Base-by-base conservation (phyloP, 23 red algal species). In the Chondrus crispus region DNA sequence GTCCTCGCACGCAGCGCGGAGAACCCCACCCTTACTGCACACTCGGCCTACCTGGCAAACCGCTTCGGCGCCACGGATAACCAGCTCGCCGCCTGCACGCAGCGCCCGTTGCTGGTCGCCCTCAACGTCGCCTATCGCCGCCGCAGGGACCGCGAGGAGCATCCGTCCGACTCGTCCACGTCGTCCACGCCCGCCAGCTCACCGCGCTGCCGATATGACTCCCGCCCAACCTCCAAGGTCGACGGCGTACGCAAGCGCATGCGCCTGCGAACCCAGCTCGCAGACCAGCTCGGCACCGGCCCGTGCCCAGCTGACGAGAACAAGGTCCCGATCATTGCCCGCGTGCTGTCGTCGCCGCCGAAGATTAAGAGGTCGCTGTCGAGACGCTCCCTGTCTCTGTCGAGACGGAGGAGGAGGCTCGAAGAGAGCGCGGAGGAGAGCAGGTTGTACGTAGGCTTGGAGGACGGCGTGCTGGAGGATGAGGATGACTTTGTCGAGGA, bases 21-120 rank as follows among this genome's bases (percentile, higher is more conserved):
- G 79, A 93, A 93, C 55, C 44, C 90, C 3, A 70, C 79, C 14
- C 80, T 93, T 63, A 80, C 90, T 47, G 90, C 90, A 20, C 90
- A 93, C 40, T 50, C 80, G 39, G 90, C 90, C 2, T 93, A 78
- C 68, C 26, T 86, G 55, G 90, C 90, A 14, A 46, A 93, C 69
- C 90, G 81, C 43, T 93, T 79, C 69, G 90, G 80, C 22, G 80
- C 80, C 3, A 80, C 60, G 22, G 88, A 68, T 49, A 40, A 10
- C 9, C 88, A 92, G 26, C 75, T 92, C 28, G 42, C 73, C 11
- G 62, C 35, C 35, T 63, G 58, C 43, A 81, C 82, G 76, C 45
- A 81, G 54, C 37, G 81, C 10, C 76, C 76, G 11, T 62, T 53
- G n/a, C 45, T 92, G 60, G 64, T 48, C 9, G 58, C 58, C 19